Evolutionary conservation across 2,329 filamentous ascomycete genomes (phyloP), one percentile per base, ranked within the genome.

Genomic region (Cytospora schulzeri): DNA sequence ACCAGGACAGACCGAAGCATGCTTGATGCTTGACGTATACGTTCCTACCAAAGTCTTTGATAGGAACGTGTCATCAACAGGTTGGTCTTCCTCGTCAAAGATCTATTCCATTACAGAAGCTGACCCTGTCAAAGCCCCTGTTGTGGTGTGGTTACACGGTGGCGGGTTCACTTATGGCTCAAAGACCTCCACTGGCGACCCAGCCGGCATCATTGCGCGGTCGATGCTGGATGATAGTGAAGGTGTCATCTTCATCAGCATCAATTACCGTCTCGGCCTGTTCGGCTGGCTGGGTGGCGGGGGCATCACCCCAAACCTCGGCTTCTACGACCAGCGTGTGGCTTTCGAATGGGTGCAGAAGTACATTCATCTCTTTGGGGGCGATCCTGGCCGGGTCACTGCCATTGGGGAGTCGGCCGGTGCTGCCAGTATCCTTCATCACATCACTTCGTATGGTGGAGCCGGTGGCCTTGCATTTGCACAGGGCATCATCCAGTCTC

Each of bases 21-120:
- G 82, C 65, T 74, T 84, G 2, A 81, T 81, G 67, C 76, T 83
- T 15, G 80, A 84, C 67, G 68, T 83, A n/a, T 79, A 78, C 51
- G 80, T 81, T 1, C 81, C 81, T 5, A 74, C 72, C 8, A 76
- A 76, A 62, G 79, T 66, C 22, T 66, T 64, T 5, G 14, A 50
- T 19, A 24, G 35, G 12, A 66, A 66, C 4, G 3, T n/a, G 8
- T 54, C 61, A n/a, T 51, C n/a, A 48, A 9, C 24, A 53, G 64
- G 60, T 59, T 12, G 19, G 60, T 35, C 14, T 11, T 22, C 15
- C 19, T 15, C 35, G 22, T 17, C n/a, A 35, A 35, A 7, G 17
- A 15, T 15, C 3, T 24, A 19, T 11, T 4, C 14, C 77, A 0
- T 69, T 81, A 24, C 68, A 74, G 22, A 70, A 75, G 29, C 73